A percentile compares a stretch with the other conserved stretches of the same genome.
Evolutionary conservation across 139 green algal genomes (phyloP).

Genomic region (Diplosphaera chodatii): DNA sequence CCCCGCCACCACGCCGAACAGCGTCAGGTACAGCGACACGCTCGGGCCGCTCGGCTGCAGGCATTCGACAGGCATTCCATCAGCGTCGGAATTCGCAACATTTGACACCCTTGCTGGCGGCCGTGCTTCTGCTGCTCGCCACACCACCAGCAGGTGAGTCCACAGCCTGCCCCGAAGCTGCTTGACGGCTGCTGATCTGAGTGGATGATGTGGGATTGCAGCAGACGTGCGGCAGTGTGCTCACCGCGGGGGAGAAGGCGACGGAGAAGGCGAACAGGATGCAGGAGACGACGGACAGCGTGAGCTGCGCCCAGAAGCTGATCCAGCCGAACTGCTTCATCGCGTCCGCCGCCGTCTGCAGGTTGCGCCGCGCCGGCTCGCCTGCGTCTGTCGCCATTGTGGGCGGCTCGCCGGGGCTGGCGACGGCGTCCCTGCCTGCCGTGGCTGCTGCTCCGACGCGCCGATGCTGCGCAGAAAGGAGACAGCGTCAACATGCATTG

Average conservation of each 20-base stretch:
- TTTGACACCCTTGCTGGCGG: too few relatives aligned
- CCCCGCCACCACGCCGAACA: slow-evolving; percentile 83
- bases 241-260: slow-evolving; percentile 78
- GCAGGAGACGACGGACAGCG: slow-evolving; percentile 75
- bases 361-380: slow-evolving; percentile 34
- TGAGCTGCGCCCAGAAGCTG: slow-evolving; percentile 93
- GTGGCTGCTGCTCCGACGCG: neutral
- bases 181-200: too few relatives aligned
- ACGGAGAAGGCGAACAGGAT: slow-evolving; percentile 95
- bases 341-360: slow-evolving; percentile 28
- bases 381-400: neutral
- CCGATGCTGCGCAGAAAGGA: neutral
- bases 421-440: neutral
- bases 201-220: too few relatives aligned
- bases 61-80: too few relatives aligned
- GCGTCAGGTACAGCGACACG: slow-evolving; percentile 83
- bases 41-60: slow-evolving; percentile 60
- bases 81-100: too few relatives aligned
- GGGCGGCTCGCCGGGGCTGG: too few relatives aligned
- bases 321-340: slow-evolving; percentile 72
- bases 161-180: neutral
- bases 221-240: too few relatives aligned
- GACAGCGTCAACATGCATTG: too few relatives aligned
- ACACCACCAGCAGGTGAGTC: too few relatives aligned
- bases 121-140: too few relatives aligned